Conservation (phyloP, 2,329 filamentous ascomycete species). For the Ceratocystis cacaofunesta region DNA sequence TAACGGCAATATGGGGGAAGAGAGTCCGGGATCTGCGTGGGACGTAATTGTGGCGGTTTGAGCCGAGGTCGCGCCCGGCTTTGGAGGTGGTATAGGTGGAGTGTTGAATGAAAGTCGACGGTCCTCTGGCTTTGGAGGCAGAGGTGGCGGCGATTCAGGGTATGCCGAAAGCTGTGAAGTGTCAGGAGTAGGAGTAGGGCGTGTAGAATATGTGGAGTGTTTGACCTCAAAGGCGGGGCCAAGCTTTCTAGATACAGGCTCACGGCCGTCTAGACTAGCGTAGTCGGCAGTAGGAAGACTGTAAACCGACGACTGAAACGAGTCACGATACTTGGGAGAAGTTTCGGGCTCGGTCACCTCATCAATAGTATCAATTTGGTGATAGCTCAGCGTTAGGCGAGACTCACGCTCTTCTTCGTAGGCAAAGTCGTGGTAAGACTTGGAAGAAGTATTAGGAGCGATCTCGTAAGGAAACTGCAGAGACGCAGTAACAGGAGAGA, state of each 20-base stretch:
- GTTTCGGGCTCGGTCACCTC: constrained; percentile 14
- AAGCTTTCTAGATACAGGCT: constrained; percentile 17
- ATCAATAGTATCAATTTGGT: constrained; percentile 17
- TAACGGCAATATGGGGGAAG: constrained; percentile 22
- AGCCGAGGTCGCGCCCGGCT: constrained; percentile 5
- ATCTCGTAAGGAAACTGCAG: constrained; percentile 6
- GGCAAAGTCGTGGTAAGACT: constrained; percentile 4
- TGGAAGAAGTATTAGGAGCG: constrained; percentile 6
- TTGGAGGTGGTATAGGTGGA: constrained; percentile 4
- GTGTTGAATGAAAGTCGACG: constrained; percentile 17
- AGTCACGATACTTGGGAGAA: constrained; percentile 17
- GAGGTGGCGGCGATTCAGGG: constrained; percentile 24
- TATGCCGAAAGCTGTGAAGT: constrained; percentile 12
- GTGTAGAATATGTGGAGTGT: constrained; percentile 6
- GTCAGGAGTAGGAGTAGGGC: neutral
- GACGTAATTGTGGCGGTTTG: constrained; percentile 17
- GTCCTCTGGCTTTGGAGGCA: constrained; percentile 19
- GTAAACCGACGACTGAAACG: constrained; percentile 17
- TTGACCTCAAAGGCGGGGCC: constrained; percentile 15
- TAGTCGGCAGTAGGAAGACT: constrained; percentile 8
- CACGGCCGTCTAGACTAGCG: constrained; percentile 1
- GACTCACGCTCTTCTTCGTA: constrained; percentile 14
- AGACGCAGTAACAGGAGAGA: neutral
- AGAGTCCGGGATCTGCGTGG: constrained; percentile 19
- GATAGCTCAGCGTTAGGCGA: constrained; percentile 13